phyloP scores from a whole-genome alignment of 2,329 filamentous ascomycete genomes.

The Nannizzia gypsea region DNA sequence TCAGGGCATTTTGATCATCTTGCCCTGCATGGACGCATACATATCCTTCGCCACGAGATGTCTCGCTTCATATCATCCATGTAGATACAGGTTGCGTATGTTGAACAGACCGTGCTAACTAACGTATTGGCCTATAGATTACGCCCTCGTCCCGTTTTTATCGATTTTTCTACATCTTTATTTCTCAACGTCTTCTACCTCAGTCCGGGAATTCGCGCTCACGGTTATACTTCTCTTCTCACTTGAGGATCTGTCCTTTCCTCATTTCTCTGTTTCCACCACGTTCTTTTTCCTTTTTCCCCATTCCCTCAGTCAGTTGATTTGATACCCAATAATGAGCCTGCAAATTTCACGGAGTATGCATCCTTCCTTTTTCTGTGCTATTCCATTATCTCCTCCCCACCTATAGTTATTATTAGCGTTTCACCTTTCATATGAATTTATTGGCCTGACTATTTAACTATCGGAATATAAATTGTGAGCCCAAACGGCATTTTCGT shows the following conservation, averaged over 20 bases:
- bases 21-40: not conserved
- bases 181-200: not conserved
- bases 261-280: not conserved
- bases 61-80: not conserved
- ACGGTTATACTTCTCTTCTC: not conserved
- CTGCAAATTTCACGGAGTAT: constrained; percentile 2
- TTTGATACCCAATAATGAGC: constrained; percentile 1
- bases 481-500: not conserved
- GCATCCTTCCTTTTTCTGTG: not conserved
- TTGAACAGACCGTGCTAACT: not conserved
- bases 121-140: not conserved
- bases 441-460: not conserved
- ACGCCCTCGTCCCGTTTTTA: not conserved
- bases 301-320: not conserved
- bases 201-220: not conserved
- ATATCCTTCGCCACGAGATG: not conserved
- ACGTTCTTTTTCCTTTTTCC: not conserved
- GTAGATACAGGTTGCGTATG: not conserved
- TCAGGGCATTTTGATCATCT: not conserved
- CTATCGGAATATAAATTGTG: not conserved
- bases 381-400: not conserved
- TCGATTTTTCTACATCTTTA: not conserved
- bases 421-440: not conserved
- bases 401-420: not conserved
- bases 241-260: not conserved